phyloP scores from a whole-genome alignment of 2,329 filamentous ascomycete genomes.

The Madurella fahalii region DNA sequence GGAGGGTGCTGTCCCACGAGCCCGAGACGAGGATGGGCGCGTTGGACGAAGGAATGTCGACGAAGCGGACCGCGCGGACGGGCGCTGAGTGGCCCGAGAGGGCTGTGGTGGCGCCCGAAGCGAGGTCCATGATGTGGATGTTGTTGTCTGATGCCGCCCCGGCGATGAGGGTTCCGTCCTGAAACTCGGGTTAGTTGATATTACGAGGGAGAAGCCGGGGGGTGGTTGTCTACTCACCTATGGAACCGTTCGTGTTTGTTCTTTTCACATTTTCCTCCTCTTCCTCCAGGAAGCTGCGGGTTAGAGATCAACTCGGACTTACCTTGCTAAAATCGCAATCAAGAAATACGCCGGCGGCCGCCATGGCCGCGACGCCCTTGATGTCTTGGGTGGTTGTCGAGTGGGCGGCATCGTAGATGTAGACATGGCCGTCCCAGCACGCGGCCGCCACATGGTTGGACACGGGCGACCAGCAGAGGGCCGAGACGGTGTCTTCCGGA shows the following conservation, averaged over 20 bases:
- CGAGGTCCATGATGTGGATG: constrained; percentile 29
- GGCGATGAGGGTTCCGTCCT: constrained; percentile 34
- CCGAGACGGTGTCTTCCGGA: constrained; percentile 34
- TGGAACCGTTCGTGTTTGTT: constrained; percentile 20
- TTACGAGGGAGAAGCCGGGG: neutral
- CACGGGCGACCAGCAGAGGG: constrained; percentile 35
- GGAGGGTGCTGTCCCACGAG: constrained; percentile 55
- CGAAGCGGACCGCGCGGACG: constrained; percentile 33
- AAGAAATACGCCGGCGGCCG: constrained; percentile 29
- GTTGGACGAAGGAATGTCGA: constrained; percentile 25
- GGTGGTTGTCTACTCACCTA: constrained; percentile 20
- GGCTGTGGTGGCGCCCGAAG: constrained; percentile 27
- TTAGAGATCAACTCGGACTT: constrained; percentile 31
- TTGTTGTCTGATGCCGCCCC: constrained; percentile 33
- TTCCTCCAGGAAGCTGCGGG: constrained; percentile 28
- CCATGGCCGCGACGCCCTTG: constrained; percentile 25
- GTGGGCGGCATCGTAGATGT: constrained; percentile 33
- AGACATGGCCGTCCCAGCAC: constrained; percentile 36
- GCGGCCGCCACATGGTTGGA: constrained; percentile 32
- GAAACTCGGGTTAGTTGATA: neutral
- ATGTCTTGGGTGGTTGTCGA: constrained; percentile 23
- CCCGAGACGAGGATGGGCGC: constrained; percentile 31
- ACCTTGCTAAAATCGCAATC: constrained; percentile 37
- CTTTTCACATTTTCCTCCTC: constrained; percentile 12
- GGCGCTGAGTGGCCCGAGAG: constrained; percentile 31